Evolutionary conservation across 176 grass and related monocot species (phyloP).

Genomic region (Avena insularis): DNA sequence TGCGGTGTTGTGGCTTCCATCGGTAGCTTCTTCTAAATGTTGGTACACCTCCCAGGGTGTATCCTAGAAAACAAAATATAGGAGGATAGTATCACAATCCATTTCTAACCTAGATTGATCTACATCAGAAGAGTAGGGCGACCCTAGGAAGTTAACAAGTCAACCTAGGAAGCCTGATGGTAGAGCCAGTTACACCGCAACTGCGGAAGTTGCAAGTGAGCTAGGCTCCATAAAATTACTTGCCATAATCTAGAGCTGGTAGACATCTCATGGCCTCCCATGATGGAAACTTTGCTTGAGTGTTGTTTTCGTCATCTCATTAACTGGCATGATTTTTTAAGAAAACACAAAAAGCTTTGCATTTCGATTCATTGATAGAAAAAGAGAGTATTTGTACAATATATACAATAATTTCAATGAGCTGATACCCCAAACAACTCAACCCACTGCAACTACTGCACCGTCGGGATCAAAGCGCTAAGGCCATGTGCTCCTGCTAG

Average conservation of each 20-base stretch:
- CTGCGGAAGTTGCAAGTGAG: background rate
- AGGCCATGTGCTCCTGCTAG: too few species aligned
- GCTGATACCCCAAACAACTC: too few species aligned
- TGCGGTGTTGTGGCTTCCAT: too few species aligned
- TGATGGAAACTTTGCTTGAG: background rate
- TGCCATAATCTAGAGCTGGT: conserved; percentile 16
- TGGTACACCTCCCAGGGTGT: too few species aligned
- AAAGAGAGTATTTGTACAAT: too few species aligned
- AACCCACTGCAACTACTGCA: too few species aligned
- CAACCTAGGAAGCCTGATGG: background rate
- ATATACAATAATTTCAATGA: too few species aligned
- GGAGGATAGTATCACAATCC: background rate
- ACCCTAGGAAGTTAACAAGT: conserved; percentile 23
- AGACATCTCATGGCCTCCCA: conserved; percentile 9
- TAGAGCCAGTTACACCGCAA: conserved; percentile 5
- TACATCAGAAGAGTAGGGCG: conserved; percentile 15
- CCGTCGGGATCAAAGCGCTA: too few species aligned
- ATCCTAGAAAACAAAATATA: background rate
- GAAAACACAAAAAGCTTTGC: too few species aligned
- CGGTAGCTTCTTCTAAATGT: too few species aligned
- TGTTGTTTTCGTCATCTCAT: conserved; percentile 26
- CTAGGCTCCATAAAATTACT: background rate
- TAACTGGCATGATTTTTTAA: conserved; percentile 29
- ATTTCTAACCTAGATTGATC: conserved; percentile 43
- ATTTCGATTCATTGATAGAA: too few species aligned